Evolutionary conservation across 257 asterid genomes (phyloP).

Genomic region (Solanum dulcamara): DNA sequence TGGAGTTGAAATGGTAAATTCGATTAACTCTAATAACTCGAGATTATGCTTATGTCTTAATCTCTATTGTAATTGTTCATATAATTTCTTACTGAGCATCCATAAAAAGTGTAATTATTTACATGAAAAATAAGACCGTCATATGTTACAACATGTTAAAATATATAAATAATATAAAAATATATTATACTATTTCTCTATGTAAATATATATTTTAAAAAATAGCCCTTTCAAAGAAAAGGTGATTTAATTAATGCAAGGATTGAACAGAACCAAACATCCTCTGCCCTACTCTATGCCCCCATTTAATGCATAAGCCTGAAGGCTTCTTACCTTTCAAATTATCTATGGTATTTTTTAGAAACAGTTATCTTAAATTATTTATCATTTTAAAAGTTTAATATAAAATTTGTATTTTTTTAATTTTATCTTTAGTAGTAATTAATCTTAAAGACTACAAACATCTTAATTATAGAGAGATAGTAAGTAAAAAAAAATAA

Average conservation of each 20-base stretch:
- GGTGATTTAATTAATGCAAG: neutral
- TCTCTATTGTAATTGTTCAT: neutral
- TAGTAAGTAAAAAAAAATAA: neutral
- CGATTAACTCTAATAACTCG: neutral
- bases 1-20: neutral
- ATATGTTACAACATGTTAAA: neutral
- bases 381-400: too few species aligned
- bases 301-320: neutral
- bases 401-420: neutral
- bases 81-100: neutral
- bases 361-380: too few species aligned
- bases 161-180: neutral
- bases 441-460: neutral
- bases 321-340: neutral
- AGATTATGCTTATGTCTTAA: neutral
- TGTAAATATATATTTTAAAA: neutral
- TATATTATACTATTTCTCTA: neutral
- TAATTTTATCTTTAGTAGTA: neutral
- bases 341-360: too few species aligned
- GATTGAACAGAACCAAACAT: neutral
- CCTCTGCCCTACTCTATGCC: slow-evolving; percentile 2
- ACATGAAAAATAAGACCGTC: neutral
- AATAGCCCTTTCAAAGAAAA: neutral
- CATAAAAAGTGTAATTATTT: neutral
- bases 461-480: neutral